Evolutionary conservation across 2,329 filamentous ascomycete genomes (phyloP), one percentile per base, ranked within the genome.

Genomic region (Spiromastix sp.): DNA sequence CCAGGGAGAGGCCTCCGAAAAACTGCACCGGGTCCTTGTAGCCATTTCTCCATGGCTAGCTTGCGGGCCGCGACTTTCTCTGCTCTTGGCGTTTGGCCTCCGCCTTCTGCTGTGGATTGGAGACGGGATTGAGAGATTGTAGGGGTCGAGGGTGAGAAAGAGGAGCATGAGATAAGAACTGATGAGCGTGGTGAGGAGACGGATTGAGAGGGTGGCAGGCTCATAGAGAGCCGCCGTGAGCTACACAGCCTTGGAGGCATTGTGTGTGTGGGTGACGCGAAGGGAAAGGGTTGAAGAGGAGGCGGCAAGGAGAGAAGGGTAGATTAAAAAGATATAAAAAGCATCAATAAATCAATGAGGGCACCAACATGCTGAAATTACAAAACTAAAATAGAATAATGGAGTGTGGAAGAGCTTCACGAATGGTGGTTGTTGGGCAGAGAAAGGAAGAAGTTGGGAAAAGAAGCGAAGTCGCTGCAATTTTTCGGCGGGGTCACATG

Each of bases 21-120:
- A 15, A 51, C 55, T 43, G 52, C 54, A 7, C 71, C 71, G 18
- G 70, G 67, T 1, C 70, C 70, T 41, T 70, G 67, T 24, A 79
- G 61, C 75, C 75, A 79, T 42, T 60, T 56, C 46, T 70, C 74
- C n/a, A n/a, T n/a, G 10, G 28, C 33, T 29, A 20, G 29, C 26
- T 20, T n/a, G 2, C 33, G 33, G 15, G 17, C 30, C 19, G 22
- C 26, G 19, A 28, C 33, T 6, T 30, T 19, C 18, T 16, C 13
- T 4, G 32, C 21, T 5, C 13, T 13, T 11, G 27, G 27, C 11
- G 27, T 15, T 9, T 11, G 9, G 27, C 13, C 24, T 22, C 13
- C 25, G n/a, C 24, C 24, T 21, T 26, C 21, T 34, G 10, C 11
- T 30, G 22, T 24, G 33, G 11, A 24, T 30, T 36, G 33, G 12